Conservation (phyloP, 2,329 filamentous ascomycete species). For the Botrytis tulipae region DNA sequence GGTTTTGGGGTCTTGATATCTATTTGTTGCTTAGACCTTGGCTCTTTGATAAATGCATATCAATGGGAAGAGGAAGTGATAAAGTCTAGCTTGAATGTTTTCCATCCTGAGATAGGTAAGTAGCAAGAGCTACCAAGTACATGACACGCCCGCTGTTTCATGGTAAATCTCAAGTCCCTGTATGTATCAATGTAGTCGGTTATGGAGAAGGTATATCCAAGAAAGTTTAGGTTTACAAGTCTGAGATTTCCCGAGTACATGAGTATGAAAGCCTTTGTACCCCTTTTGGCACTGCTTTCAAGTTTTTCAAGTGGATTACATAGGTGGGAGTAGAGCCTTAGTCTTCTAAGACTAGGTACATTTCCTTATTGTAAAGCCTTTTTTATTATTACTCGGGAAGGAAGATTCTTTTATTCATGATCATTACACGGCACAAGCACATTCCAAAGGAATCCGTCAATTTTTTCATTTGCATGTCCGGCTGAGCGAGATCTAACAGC, state of each 20-base stretch:
- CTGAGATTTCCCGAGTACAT: background rate
- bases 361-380: background rate
- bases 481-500: background rate
- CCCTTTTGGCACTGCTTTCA: background rate
- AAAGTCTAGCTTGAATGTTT: background rate
- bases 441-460: background rate
- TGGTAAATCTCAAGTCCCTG: background rate
- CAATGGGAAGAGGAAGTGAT: background rate
- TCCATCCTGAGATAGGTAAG: background rate
- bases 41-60: background rate
- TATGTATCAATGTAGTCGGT: background rate
- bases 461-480: background rate
- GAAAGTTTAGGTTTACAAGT: background rate
- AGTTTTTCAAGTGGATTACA: background rate
- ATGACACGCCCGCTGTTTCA: background rate
- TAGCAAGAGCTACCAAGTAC: background rate
- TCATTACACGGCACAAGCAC: background rate
- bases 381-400: background rate
- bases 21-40: background rate
- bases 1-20: background rate
- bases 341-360: background rate
- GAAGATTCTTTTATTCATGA: background rate
- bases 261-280: background rate
- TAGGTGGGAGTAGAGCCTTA: background rate
- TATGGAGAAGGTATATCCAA: background rate